phyloP scores from a whole-genome alignment of 2,329 filamentous ascomycete genomes.

The Aaosphaeria arxii region DNA sequence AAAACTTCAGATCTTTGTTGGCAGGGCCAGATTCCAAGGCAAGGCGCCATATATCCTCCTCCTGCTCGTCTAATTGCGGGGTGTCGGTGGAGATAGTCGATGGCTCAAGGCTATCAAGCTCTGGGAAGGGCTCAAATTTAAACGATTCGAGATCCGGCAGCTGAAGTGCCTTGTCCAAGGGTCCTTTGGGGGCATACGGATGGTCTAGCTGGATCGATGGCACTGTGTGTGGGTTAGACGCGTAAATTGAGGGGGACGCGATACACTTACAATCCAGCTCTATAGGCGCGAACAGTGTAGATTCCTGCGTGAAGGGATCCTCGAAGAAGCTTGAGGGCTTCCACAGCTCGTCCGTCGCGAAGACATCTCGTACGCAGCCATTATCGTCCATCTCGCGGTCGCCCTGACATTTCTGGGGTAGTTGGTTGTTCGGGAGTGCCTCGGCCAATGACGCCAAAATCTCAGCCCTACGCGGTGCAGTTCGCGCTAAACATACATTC shows the following conservation, averaged over 20 bases:
- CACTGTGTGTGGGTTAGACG: constrained; percentile 26
- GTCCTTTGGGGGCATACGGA: constrained; percentile 37
- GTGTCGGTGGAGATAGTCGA: constrained; percentile 25
- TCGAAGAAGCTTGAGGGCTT: constrained; percentile 49
- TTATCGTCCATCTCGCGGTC: constrained; percentile 30
- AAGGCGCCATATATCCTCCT: constrained; percentile 39
- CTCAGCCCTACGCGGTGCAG: constrained; percentile 23
- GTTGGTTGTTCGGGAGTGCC: constrained; percentile 5
- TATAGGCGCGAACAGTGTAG: constrained; percentile 30
- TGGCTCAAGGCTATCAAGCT: constrained; percentile 31
- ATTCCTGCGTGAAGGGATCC: constrained; percentile 15
- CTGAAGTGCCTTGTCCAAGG: constrained; percentile 31
- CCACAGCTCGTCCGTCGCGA: constrained; percentile 63
- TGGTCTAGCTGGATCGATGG: constrained; percentile 35
- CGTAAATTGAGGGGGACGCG: constrained; percentile 20
- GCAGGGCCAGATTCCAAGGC: constrained; percentile 30
- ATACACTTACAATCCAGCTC: constrained; percentile 34
- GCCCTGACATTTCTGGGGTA: constrained; percentile 1
- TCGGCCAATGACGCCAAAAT: constrained; percentile 28
- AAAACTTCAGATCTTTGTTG: constrained; percentile 42
- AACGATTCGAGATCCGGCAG: constrained; percentile 40
- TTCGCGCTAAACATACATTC: not conserved
- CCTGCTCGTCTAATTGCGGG: constrained; percentile 20
- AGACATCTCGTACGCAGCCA: constrained; percentile 53
- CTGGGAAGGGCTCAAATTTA: constrained; percentile 36